Percentiles rank a stretch among this genome's conserved stretches.
Conservation (phyloP, 1,284 basidiomycete species). For the Apiotrichum porosum region DNA sequence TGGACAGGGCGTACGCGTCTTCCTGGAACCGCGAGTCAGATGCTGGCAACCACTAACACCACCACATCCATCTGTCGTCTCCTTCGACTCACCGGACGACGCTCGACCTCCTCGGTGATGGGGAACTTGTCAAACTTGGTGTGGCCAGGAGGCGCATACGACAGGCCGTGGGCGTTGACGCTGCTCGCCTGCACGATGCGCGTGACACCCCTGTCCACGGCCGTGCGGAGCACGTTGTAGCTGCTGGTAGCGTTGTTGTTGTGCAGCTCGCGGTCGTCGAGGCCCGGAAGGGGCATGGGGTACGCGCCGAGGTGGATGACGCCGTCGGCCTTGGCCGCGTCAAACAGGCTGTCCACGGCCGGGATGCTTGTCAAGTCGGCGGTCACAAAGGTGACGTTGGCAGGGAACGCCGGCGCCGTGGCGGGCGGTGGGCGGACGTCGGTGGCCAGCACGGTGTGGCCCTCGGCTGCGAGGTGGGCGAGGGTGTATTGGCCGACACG, state of each 20-base stretch:
- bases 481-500: conserved; percentile 26
- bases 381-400: conserved; percentile 14
- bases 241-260: conserved; percentile 39
- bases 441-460: conserved; percentile 35
- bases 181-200: conserved; percentile 45
- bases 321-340: conserved; percentile 12
- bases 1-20: conserved; percentile 41
- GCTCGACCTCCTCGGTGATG: conserved; percentile 28
- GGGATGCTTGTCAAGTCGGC: conserved; percentile 30
- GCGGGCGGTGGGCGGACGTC: conserved; percentile 31
- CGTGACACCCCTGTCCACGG: conserved; percentile 34
- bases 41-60: background rate
- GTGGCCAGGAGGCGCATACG: conserved; percentile 26
- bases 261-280: conserved; percentile 37
- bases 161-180: conserved; percentile 39
- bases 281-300: conserved; percentile 28
- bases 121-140: conserved; percentile 32
- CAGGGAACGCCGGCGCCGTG: background rate
- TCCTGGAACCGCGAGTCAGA: conserved; percentile 15
- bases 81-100: conserved; percentile 25
- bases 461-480: conserved; percentile 23
- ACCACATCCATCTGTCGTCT: background rate
- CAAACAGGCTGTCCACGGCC: conserved; percentile 27
- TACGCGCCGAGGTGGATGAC: conserved; percentile 48
- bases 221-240: conserved; percentile 45